phyloP scores from a whole-genome alignment of 306 rosid genomes.

The Pachyrhizus erosus region DNA sequence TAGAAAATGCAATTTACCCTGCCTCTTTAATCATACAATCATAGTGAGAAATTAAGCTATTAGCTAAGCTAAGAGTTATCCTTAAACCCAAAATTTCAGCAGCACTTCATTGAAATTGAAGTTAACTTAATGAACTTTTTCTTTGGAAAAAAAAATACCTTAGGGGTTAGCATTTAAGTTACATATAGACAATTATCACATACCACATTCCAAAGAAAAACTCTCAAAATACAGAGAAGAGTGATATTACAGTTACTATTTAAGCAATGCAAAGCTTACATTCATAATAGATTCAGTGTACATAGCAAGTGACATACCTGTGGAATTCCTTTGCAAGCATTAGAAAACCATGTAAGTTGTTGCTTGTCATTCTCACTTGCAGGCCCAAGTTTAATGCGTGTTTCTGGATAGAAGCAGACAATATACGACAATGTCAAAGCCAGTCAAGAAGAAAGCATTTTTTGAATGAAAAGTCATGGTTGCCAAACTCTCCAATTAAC shows the following conservation, averaged over 20 bases:
- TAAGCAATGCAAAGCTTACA: slow-evolving; percentile 11
- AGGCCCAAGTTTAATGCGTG: slow-evolving; percentile 85
- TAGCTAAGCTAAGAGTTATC: not conserved
- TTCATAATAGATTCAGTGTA: slow-evolving; percentile 28
- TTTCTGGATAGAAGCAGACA: slow-evolving; percentile 58
- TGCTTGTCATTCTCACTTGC: slow-evolving; percentile 75
- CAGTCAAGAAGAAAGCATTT: slow-evolving; percentile 31
- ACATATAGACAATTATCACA: slow-evolving; percentile 18
- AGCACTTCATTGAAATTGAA: not conserved
- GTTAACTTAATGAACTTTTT: slow-evolving; percentile 16
- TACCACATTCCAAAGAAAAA: slow-evolving; percentile 28
- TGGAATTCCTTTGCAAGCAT: slow-evolving; percentile 99
- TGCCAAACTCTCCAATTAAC: slow-evolving; percentile 18
- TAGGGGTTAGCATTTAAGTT: not conserved
- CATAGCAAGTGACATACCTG: slow-evolving; percentile 58
- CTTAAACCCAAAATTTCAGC: not conserved
- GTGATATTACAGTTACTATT: slow-evolving; percentile 29
- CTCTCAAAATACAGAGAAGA: slow-evolving; percentile 16
- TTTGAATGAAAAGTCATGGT: slow-evolving; percentile 22
- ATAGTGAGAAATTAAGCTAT: slow-evolving; percentile 13
- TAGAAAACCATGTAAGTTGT: slow-evolving; percentile 83
- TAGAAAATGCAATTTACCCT: slow-evolving; percentile 14
- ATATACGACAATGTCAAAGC: slow-evolving; percentile 42
- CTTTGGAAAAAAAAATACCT: not conserved
- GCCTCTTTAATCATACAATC: not conserved